Evolutionary conservation across 1,284 basidiomycete genomes (phyloP), one percentile per base, ranked within the genome.

Genomic region (Cutaneotrichosporon sp.): DNA sequence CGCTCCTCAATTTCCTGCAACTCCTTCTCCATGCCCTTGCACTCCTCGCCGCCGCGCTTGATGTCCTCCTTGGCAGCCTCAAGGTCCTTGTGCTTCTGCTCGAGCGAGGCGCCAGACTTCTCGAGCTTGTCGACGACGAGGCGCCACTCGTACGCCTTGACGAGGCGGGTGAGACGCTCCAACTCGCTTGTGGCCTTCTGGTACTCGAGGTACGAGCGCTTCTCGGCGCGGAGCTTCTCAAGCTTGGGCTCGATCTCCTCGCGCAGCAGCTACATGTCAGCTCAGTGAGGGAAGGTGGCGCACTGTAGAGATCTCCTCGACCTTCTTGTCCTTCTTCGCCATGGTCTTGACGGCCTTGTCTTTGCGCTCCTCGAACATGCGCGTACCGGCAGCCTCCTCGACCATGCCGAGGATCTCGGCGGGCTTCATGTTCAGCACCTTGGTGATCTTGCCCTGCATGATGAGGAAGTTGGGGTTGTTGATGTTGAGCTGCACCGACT

Each of bases 401-500:
- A 99, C 93, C 91, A 99, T 95, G 3, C 94, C 92, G 16, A 99
- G 85, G 66, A 99, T 97, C 78, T 99, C 97, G 80, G 90, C 89
- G 0, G 97, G 95, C 57, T 93, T 90, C 97, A 99, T 99, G 79
- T 98, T 99, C 59, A 99, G 86, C 2, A 99, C 92, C 81, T 95
- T 95, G 13, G 92, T 95, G 73, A 95, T 95, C 53, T 89, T 87
- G 51, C 97, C 97, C 81, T 99, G 97, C 95, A 99, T 99, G 79
- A 99, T 99, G 65, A 99, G 85, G 81, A 99, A 99, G 77, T 99
- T 99, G 51, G 97, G 97, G 79, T 98, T 99, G 82, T 99, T 99
- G 85, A 99, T 99, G 79, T 99, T 99, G 71, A 99, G 87, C 79
- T 98, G 95, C 0, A 99, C 94, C 42, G 91, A 90, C 78, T 99